These are phyloP conservation scores for Cinnamomum micranthum DNA, from an alignment of 164 flowering plant genomes.

Conservation along the genomic window DNA sequence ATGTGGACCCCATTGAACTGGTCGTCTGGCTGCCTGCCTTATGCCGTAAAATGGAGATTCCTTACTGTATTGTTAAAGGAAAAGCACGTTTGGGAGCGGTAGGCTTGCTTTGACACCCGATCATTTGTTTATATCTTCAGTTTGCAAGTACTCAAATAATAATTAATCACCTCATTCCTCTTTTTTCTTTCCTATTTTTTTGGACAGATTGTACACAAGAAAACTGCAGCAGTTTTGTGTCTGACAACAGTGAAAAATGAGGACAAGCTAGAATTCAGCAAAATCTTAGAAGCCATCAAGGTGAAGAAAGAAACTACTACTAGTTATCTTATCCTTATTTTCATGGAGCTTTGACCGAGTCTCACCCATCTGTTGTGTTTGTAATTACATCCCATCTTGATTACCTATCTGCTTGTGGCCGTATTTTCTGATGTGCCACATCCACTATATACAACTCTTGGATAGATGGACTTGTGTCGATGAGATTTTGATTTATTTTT, in stretches of 20 bases:
- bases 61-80: slow-evolving; percentile 79
- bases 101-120: neutral
- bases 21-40: slow-evolving; percentile 88
- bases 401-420: too few species aligned
- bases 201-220: slow-evolving; percentile 22
- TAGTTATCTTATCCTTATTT: too few species aligned
- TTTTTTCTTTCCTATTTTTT: neutral
- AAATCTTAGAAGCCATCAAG: slow-evolving; percentile 75
- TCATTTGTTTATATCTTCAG: too few species aligned
- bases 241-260: slow-evolving; percentile 81
- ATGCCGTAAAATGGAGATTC: slow-evolving; percentile 84
- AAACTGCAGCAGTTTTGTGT: slow-evolving; percentile 60
- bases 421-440: neutral
- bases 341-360: too few species aligned
- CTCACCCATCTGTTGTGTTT: too few species aligned
- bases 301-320: slow-evolving; percentile 18
- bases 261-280: slow-evolving; percentile 84
- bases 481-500: too few species aligned
- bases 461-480: too few species aligned
- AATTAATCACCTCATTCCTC: neutral
- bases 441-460: neutral
- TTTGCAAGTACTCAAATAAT: neutral
- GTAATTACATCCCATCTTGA: too few species aligned
- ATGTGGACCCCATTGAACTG: slow-evolving; percentile 80
- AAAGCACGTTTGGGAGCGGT: slow-evolving; percentile 78